A percentile compares a stretch with the other conserved stretches of the same genome.
phyloP scores from a whole-genome alignment of 768 basidiomycete genomes.

The Dendrothele bispora region DNA sequence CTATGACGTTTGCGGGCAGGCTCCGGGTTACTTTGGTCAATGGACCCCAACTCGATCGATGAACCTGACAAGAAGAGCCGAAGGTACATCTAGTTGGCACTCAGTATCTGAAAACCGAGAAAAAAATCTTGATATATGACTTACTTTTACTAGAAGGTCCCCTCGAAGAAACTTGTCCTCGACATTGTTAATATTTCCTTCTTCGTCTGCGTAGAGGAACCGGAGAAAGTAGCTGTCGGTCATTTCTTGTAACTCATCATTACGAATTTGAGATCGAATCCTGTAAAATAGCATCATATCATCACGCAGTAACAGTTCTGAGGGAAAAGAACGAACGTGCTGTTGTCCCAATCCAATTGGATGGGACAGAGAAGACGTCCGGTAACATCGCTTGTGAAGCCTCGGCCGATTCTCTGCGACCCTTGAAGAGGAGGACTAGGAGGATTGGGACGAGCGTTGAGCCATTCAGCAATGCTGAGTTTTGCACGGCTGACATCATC shows the following conservation, averaged over 20 bases:
- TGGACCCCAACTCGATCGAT: too few species aligned
- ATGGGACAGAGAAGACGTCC: constrained; percentile 18
- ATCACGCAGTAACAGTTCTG: constrained; percentile 1
- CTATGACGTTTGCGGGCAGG: too few species aligned
- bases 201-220: constrained; percentile 13
- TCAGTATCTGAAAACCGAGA: too few species aligned
- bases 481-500: constrained; percentile 23
- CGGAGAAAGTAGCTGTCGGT: constrained; percentile 16
- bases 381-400: constrained; percentile 18
- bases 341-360: constrained; percentile 18
- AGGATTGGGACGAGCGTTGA: constrained; percentile 12
- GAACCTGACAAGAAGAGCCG: too few species aligned
- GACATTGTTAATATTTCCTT: constrained; percentile 11
- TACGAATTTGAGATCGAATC: constrained; percentile 12
- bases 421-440: constrained; percentile 1
- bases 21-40: too few species aligned
- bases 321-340: constrained; percentile 5
- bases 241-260: constrained; percentile 11
- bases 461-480: constrained; percentile 18
- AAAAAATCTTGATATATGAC: neutral
- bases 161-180: constrained; percentile 17
- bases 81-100: too few species aligned
- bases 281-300: neutral
- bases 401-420: neutral
- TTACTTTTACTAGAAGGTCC: constrained; percentile 15